Percentiles rank a stretch among this genome's conserved stretches.
These are phyloP conservation scores for Plenodomus tracheiphilus DNA, from an alignment of 2,329 filamentous ascomycete genomes.

Conservation along the genomic window DNA sequence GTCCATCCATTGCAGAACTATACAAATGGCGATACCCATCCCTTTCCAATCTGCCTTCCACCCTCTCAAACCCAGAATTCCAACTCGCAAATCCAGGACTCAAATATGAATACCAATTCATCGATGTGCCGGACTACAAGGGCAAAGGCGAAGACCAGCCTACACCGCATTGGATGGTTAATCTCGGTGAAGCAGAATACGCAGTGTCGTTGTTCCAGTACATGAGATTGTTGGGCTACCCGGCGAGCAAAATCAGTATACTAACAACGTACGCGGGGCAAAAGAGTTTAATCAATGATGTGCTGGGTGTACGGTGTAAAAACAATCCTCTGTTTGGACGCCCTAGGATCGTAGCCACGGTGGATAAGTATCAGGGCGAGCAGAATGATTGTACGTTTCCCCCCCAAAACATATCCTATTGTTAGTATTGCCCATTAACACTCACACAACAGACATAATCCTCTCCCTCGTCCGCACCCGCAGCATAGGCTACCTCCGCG, in stretches of 20 bases:
- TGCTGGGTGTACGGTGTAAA: constrained; percentile 80
- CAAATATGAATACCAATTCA: constrained; percentile 93
- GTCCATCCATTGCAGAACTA: constrained; percentile 82
- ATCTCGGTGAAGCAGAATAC: constrained; percentile 95
- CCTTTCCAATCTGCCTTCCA: constrained; percentile 76
- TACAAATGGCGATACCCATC: constrained; percentile 92
- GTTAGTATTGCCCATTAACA: no score
- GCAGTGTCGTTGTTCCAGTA: constrained; percentile 95
- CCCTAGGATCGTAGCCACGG: constrained; percentile 87
- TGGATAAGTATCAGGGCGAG: constrained; percentile 98
- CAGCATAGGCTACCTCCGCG: constrained; percentile 87
- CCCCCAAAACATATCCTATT: no score
- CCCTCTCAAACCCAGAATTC: constrained; percentile 72
- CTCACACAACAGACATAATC: constrained; percentile 70
- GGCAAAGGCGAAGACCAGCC: constrained; percentile 86
- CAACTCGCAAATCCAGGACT: constrained; percentile 85
- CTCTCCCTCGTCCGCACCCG: constrained; percentile 89
- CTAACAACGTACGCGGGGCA: constrained; percentile 94
- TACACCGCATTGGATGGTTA: constrained; percentile 92
- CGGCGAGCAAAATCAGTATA: constrained; percentile 80
- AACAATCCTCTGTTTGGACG: constrained; percentile 84
- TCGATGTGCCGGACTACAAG: constrained; percentile 93
- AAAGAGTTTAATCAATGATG: constrained; percentile 82
- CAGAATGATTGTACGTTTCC: constrained; percentile 96
- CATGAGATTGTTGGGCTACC: constrained; percentile 94